Percentiles rank a stretch among this genome's conserved stretches.
These are phyloP conservation scores for Rhodotorula mucilaginosa DNA, from an alignment of 1,284 basidiomycete genomes.

Conservation along the genomic window DNA sequence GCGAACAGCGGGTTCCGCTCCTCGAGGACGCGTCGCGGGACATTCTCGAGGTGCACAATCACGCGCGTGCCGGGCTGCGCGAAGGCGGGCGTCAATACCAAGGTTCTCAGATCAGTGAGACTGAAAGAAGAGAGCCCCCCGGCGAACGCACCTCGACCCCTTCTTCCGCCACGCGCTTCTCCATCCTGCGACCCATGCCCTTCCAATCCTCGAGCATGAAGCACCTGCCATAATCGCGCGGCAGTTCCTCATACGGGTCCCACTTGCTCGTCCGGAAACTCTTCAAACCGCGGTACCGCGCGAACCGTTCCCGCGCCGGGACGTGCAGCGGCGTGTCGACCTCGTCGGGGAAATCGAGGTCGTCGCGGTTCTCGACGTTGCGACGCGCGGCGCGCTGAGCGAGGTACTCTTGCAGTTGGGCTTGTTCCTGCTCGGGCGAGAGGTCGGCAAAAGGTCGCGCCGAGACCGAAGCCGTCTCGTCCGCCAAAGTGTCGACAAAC, in stretches of 20 bases:
- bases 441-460: conserved; percentile 41
- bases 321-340: conserved; percentile 91
- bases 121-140: no score
- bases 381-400: conserved; percentile 48
- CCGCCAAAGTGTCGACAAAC: conserved; percentile 34
- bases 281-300: conserved; percentile 84
- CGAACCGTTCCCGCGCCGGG: conserved; percentile 82
- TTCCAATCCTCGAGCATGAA: conserved; percentile 97
- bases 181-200: conserved; percentile 74
- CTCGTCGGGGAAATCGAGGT: conserved; percentile 89
- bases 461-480: conserved; percentile 38
- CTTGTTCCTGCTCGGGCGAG: conserved; percentile 62
- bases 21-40: conserved; percentile 57
- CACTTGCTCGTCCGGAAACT: conserved; percentile 93
- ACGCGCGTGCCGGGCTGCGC: conserved; percentile 74
- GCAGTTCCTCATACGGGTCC: conserved; percentile 97
- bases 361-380: conserved; percentile 55
- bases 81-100: neutral
- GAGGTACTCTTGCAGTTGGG: conserved; percentile 53
- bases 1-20: conserved; percentile 55
- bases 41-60: conserved; percentile 67
- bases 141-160: conserved; percentile 62
- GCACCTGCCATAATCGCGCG: conserved; percentile 87
- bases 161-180: conserved; percentile 63
- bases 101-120: no score